Base-by-base conservation (phyloP, 2,329 filamentous ascomycete species). In the Aspergillus unguis region DNA sequence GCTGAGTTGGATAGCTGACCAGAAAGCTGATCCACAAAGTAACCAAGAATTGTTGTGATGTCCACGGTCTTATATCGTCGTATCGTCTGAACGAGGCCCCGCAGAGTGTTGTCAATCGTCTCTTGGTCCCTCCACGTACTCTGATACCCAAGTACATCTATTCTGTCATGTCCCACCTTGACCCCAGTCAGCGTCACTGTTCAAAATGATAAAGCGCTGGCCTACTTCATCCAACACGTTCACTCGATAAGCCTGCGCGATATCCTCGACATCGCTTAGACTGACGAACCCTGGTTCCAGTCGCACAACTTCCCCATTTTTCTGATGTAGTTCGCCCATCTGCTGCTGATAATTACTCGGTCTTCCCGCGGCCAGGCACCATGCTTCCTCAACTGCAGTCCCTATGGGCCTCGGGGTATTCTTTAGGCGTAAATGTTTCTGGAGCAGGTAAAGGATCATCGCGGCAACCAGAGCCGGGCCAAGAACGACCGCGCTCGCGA, bases 231-330 rank as follows among this genome's bases (percentile, higher is more conserved):
- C 17, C 9, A 9, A 8, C 2, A 32, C 23, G 35, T 10, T 31
- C 4, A 17, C 11, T n/a, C 25, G 37, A 42, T 55, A 43, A 8
- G 52, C 33, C 3, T 27, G 28, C 1, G 27, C 37, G 38, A 61
- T 50, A 9, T 38, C 36, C 1, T 32, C 46, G 1, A 38, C 47
- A 41, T 61, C 50, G n/a, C 57, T 54, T 8, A 62, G 28, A 33
- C 59, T 61, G 33, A 61, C 41, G 10, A 40, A 33, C n/a, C 32
- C 44, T 3, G 59, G 54, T 1, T 59, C 59, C 25, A 61, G 25
- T 2, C 57, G 59, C 29, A 62, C 57, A 11, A 56, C 45, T 27
- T 36, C 42, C 4, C 59, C 60, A 49, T 62, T 58, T 32, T 41
- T 38, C 35, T 31, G 36, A 40, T 62, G 60, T 27, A 60, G 48